Percentiles rank a stretch among this genome's conserved stretches.
phyloP scores from a whole-genome alignment of 148 eudicot species.

The Chenopodium berlandieri region DNA sequence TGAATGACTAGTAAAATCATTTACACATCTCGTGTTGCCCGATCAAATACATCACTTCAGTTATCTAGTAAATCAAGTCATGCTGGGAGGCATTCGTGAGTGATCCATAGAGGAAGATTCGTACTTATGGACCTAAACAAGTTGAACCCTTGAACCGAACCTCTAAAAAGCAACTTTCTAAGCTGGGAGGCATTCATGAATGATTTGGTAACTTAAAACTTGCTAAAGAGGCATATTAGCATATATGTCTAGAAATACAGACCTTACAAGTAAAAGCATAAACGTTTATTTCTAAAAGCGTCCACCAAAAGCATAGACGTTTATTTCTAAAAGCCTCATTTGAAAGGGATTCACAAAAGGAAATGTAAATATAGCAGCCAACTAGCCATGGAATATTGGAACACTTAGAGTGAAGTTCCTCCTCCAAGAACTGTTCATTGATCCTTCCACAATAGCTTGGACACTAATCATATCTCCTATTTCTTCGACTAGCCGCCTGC shows the following conservation, averaged over 20 bases:
- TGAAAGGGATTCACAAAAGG: background rate
- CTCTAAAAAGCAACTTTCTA: background rate
- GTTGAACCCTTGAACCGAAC: background rate
- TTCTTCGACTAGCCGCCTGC: conserved; percentile 68
- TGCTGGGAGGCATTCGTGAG: too few relatives aligned
- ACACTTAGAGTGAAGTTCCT: conserved; percentile 64
- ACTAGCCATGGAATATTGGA: conserved; percentile 6
- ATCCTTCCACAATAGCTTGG: conserved; percentile 89
- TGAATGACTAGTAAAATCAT: too few relatives aligned
- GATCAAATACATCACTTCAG: background rate
- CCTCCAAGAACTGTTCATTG: conserved; percentile 94
- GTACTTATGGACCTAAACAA: too few relatives aligned
- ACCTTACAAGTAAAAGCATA: background rate
- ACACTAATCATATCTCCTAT: conserved; percentile 85
- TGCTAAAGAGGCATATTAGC: background rate
- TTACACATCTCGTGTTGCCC: too few relatives aligned
- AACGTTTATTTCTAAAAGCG: background rate
- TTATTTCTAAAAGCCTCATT: background rate
- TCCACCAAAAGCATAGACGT: background rate
- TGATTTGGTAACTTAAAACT: too few relatives aligned
- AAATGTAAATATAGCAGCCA: background rate
- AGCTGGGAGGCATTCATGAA: background rate
- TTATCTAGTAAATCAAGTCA: background rate
- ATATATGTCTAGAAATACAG: background rate
- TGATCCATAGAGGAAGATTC: background rate